Evolutionary conservation across 768 basidiomycete genomes (phyloP).

Genomic region (Paxillus rubicundulus): DNA sequence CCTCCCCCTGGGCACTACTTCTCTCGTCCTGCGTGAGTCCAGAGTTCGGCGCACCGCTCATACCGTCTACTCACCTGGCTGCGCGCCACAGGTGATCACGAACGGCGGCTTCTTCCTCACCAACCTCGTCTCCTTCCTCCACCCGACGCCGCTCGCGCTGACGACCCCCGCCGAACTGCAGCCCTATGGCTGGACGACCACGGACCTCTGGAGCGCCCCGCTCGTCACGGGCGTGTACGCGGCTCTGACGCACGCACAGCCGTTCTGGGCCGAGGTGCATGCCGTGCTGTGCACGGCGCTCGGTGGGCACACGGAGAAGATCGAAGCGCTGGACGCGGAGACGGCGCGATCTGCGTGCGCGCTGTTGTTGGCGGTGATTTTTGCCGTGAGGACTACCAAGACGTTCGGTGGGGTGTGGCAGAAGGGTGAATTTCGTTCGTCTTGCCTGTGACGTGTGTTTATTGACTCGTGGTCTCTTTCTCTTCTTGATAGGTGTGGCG

Average conservation of each 20-base stretch:
- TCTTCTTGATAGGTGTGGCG: constrained; percentile 1
- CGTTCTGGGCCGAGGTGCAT: constrained; percentile 72
- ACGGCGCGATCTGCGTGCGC: constrained; percentile 73
- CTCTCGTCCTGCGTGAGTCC: constrained; percentile 64
- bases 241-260: constrained; percentile 81
- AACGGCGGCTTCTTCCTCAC: constrained; percentile 82
- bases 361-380: constrained; percentile 57
- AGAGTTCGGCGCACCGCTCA: background rate
- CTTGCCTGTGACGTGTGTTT: background rate
- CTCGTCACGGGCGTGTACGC: constrained; percentile 76
- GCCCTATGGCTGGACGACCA: constrained; percentile 82
- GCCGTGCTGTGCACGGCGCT: constrained; percentile 44
- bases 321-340: constrained; percentile 57
- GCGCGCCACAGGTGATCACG: constrained; percentile 51
- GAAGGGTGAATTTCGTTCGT: constrained; percentile 13
- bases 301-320: constrained; percentile 36
- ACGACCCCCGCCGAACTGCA: constrained; percentile 78
- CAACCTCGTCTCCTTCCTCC: constrained; percentile 72
- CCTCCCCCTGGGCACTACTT: constrained; percentile 76
- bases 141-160: constrained; percentile 64
- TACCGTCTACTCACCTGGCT: background rate
- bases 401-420: constrained; percentile 45
- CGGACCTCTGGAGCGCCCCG: constrained; percentile 85
- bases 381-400: constrained; percentile 60
- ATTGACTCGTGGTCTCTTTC: background rate